phyloP scores from a whole-genome alignment of 805 yeast species.

The Candida xyloterini region DNA sequence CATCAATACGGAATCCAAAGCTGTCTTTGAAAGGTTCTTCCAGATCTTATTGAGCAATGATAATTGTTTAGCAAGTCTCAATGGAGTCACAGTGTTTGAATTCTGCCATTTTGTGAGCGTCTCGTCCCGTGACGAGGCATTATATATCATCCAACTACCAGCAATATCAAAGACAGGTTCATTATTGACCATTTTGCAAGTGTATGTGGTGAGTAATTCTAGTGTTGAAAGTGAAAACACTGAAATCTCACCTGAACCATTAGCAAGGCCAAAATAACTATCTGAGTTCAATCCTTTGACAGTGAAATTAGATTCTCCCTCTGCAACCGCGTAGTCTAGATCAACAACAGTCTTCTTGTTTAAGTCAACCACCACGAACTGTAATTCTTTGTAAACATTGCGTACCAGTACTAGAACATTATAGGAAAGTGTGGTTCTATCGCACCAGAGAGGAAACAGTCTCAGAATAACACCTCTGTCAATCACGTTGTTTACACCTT shows the following conservation, averaged over 20 bases:
- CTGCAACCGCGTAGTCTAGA: slow-evolving; percentile 4
- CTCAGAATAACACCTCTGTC: slow-evolving; percentile 15
- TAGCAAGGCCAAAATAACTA: slow-evolving; percentile 18
- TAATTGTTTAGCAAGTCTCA: slow-evolving; percentile 44
- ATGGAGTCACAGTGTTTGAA: slow-evolving; percentile 37
- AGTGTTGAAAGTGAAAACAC: slow-evolving; percentile 6
- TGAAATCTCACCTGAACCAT: slow-evolving; percentile 16
- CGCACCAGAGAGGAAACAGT: slow-evolving; percentile 25
- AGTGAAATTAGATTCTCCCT: slow-evolving; percentile 8
- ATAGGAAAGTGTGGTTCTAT: slow-evolving; percentile 24
- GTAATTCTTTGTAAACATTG: slow-evolving; percentile 20
- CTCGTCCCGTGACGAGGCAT: slow-evolving; percentile 40
- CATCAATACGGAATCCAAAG: slow-evolving; percentile 39
- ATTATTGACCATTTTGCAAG: slow-evolving; percentile 29
- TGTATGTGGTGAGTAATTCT: not conserved
- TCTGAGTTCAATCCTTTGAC: slow-evolving; percentile 13
- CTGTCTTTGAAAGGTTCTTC: slow-evolving; percentile 47
- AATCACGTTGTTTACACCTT: slow-evolving; percentile 11
- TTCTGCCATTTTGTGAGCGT: slow-evolving; percentile 20
- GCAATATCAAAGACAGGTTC: slow-evolving; percentile 46
- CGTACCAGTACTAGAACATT: slow-evolving; percentile 17
- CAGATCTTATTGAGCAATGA: slow-evolving; percentile 48
- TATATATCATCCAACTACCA: slow-evolving; percentile 48
- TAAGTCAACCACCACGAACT: slow-evolving; percentile 12
- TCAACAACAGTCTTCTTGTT: not conserved